Base-by-base conservation (phyloP, 495 filamentous ascomycete species). In the Lasiosphaeris hirsuta region DNA sequence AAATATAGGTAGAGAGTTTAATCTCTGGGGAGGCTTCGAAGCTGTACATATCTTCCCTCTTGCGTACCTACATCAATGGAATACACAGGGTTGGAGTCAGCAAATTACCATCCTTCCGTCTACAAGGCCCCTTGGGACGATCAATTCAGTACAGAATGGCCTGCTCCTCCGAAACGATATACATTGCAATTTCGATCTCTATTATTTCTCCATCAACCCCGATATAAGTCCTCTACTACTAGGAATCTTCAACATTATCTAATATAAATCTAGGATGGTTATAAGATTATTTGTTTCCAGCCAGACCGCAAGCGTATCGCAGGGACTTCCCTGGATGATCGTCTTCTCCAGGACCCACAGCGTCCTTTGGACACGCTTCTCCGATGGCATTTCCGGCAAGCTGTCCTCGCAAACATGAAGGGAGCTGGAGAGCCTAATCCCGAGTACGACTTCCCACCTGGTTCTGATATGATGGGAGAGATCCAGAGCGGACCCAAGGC, bases 211-310 rank as follows among this genome's bases (percentile, higher is more conserved):
- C 15, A 68, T 69, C 39, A 70, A 71, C 58, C 67, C 70, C 50
- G 64, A 72, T 57, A 69, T 72, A 66, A 40, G 57, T 63, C 53
- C 57, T 48, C 54, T 61, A 48, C 63, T 54, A 57, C 46, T 48
- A 50, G 68, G 68, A 67, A 74, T 10, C 14, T 8, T 44, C 17
- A 44, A 44, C 42, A 15, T 44, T 44, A 44, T 44, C 42, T 52
- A 59, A 61, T 55, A 69, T 74, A 46, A 73, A 70, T n/a, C n/a
- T n/a, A n/a, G n/a, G n/a, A n/a, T n/a, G n/a, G n/a, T n/a, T n/a
- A n/a, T n/a, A n/a, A n/a, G 61, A 67, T 76, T 58, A 51, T 70
- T 13, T 63, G 35, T 55, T 75, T 75, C 60, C 30, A n/a, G 10
- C 40, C 9, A 19, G 60, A 68, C 62, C 17, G 13, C 17, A 30